Percentiles rank a stretch among this genome's conserved stretches.
Evolutionary conservation across 306 rosid species (phyloP).

Genomic region (Argentina anserina): DNA sequence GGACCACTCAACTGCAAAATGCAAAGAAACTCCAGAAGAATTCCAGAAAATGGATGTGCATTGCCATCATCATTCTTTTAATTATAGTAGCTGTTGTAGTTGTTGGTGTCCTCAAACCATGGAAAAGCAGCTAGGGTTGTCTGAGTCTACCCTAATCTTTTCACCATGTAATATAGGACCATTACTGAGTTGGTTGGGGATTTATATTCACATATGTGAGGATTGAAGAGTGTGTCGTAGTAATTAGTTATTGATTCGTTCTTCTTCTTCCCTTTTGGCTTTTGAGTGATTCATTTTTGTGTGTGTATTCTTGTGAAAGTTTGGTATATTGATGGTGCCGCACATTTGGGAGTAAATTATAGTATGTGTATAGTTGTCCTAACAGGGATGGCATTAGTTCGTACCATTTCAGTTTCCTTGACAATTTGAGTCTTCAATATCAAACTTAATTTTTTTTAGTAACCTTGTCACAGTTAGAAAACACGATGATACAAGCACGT

Average conservation of each 20-base stretch:
- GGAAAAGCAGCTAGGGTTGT: constrained; percentile 73
- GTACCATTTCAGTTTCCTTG: background rate
- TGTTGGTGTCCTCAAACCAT: constrained; percentile 66
- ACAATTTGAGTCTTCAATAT: background rate
- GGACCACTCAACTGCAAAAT: constrained; percentile 69
- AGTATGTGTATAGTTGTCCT: background rate
- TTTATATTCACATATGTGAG: constrained; percentile 15
- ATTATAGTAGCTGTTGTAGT: constrained; percentile 66
- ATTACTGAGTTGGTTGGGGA: constrained; percentile 27
- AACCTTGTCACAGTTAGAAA: background rate
- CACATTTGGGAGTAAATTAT: constrained; percentile 29
- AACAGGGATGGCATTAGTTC: background rate
- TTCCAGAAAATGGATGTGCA: constrained; percentile 85
- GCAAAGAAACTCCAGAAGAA: constrained; percentile 89
- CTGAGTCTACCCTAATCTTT: constrained; percentile 34
- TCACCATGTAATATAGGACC: constrained; percentile 32
- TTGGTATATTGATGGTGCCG: constrained; percentile 37
- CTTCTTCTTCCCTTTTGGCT: constrained; percentile 2
- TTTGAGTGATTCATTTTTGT: background rate
- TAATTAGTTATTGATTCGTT: constrained; percentile 20
- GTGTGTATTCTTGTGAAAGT: constrained; percentile 22
- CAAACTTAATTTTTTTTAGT: too few species aligned
- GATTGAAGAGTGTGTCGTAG: constrained; percentile 16
- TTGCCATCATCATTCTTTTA: constrained; percentile 72
- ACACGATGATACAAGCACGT: background rate